These are phyloP conservation scores for Pseudopithomyces maydicus DNA, from an alignment of 2,329 filamentous ascomycete species.

Conservation along the genomic window DNA sequence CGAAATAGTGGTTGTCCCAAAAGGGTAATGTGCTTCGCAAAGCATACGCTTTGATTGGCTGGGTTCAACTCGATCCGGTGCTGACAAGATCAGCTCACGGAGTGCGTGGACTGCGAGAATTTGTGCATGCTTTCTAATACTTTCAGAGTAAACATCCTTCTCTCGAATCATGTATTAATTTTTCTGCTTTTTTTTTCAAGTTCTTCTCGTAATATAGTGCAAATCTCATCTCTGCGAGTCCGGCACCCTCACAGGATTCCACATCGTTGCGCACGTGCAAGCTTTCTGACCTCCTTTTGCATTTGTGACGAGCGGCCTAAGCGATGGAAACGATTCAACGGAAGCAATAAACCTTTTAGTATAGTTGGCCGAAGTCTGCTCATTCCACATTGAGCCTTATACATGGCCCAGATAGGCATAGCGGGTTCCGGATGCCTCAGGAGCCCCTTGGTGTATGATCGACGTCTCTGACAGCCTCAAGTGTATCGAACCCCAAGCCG, in stretches of 20 bases:
- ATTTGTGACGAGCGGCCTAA: no score
- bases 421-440: neutral
- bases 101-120: neutral
- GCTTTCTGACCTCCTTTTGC: no score
- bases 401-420: neutral
- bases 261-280: no score
- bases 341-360: no score
- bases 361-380: neutral
- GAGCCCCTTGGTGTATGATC: conserved; percentile 5
- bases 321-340: no score
- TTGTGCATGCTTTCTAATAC: neutral
- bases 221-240: no score
- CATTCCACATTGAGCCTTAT: neutral
- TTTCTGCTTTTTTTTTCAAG: neutral
- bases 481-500: conserved; percentile 3
- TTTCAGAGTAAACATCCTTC: neutral
- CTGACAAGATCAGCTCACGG: conserved; percentile 6
- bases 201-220: no score
- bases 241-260: no score
- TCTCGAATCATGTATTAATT: no score
- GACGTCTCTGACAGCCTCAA: conserved; percentile 5
- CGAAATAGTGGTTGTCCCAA: neutral
- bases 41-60: neutral
- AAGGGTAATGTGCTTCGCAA: neutral
- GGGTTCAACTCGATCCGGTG: neutral